Conservation (phyloP, 225 moss, liverwort and hornwort species). For the Physcomitrellopsis africana region DNA sequence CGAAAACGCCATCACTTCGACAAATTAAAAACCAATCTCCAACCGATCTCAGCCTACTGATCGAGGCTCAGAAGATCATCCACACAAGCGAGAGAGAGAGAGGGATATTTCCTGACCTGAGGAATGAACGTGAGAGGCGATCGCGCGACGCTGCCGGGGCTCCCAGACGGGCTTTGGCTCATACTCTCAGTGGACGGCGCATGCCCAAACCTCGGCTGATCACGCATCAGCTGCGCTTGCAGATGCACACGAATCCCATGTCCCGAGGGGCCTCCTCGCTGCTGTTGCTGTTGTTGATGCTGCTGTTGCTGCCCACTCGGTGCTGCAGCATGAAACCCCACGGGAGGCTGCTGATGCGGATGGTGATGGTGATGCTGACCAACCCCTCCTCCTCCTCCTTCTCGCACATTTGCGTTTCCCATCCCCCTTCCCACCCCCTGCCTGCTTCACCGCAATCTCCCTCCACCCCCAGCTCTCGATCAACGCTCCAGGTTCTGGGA, state of each 20-base stretch:
- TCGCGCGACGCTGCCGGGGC: conserved; percentile 65
- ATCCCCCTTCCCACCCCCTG: background rate
- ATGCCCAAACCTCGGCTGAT: conserved; percentile 28
- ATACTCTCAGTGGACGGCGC: conserved; percentile 45
- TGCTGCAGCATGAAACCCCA: background rate
- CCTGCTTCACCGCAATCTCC: background rate
- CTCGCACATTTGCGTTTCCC: conserved; percentile 28
- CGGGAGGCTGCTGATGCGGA: background rate
- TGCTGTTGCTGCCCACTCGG: background rate
- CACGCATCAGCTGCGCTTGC: conserved; percentile 29
- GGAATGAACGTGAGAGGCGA: conserved; percentile 76
- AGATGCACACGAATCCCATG: background rate
- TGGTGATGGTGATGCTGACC: too few species aligned
- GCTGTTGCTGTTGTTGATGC: background rate
- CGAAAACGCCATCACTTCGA: background rate
- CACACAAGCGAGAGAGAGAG: background rate
- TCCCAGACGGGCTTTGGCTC: conserved; percentile 64
- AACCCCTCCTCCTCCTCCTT: background rate
- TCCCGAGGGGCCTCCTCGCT: background rate
- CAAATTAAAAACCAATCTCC: background rate
- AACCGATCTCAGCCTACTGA: background rate
- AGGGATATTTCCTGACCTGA: conserved; percentile 36
- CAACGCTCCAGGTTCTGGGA: too few species aligned
- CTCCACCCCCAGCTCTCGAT: background rate
- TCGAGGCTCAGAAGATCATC: background rate